Base-by-base conservation (phyloP, 768 basidiomycete genomes). In the Filobasidium floriforme region DNA sequence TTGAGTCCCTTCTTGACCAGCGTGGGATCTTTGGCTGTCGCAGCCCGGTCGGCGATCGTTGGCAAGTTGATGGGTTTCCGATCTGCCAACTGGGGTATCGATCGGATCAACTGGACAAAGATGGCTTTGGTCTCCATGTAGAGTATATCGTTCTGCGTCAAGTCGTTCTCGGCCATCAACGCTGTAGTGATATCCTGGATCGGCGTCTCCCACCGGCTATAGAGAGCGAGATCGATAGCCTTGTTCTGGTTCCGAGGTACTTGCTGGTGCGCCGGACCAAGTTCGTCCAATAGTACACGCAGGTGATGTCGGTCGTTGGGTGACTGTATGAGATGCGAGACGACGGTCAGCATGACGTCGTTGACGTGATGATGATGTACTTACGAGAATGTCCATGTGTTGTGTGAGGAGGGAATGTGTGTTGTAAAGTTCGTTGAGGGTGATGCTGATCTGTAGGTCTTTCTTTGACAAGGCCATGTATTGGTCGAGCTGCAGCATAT, bases 81-180 rank as follows among this genome's bases (percentile, higher is more conserved):
- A 61, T 92, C 90, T 6, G 86, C 84, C 0, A 86, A 83, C 59
- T 87, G 84, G 1, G 94, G 94, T 64, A 99, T 85, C 40, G 93
- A 98, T 71, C 96, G 92, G 65, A 99, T 87, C 62, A 98, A 85
- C 77, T 97, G 92, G 40, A 98, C 96, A 71, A 99, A 92, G 75
- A 98, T 98, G 7, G 94, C 97, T 81, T 99, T 99, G 65, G 96
- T 90, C 78, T 99, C 96, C 92, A 98, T 97, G 82, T 98, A 99
- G 37, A 98, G 85, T 86, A 99, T 94, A 80, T 99, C 96, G 76
- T 89, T 89, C 54, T 92, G 92, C 26, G 96, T 97, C 32, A 99
- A 89, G 28, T 91, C 90, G 79, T 93, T 92, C 70, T 83, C 82
- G 6, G 80, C 80, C 88, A 98, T 92, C 65, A 99, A 84, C 0